These are phyloP conservation scores for Arthrobotrys megalospora DNA, from an alignment of 2,329 filamentous ascomycete genomes.

Conservation along the genomic window DNA sequence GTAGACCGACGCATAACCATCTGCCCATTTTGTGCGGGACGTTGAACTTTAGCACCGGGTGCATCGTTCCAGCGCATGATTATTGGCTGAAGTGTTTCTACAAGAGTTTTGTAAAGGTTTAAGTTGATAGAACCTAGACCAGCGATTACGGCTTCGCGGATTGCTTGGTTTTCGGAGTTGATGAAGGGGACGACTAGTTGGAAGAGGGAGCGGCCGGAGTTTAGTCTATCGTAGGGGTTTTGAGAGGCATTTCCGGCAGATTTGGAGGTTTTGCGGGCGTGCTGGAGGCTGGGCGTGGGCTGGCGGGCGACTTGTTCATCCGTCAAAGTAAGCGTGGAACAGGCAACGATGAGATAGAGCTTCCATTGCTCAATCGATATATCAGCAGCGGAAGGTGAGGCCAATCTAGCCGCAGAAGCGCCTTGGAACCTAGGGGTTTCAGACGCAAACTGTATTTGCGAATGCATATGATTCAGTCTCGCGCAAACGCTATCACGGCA, in stretches of 20 bases:
- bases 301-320: constrained; percentile 79
- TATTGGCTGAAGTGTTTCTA: constrained; percentile 90
- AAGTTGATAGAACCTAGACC: constrained; percentile 95
- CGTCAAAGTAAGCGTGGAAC: constrained; percentile 82
- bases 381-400: constrained; percentile 72
- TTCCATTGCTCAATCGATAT: constrained; percentile 98
- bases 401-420: constrained; percentile 63
- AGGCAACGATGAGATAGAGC: constrained; percentile 95
- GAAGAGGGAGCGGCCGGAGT: constrained; percentile 89
- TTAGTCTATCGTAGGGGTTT: constrained; percentile 76
- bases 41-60: constrained; percentile 86
- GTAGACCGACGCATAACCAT: constrained; percentile 79
- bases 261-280: constrained; percentile 85
- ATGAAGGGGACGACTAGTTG: constrained; percentile 91
- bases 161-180: constrained; percentile 82
- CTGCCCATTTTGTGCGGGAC: constrained; percentile 72
- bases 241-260: constrained; percentile 75
- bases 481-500: constrained; percentile 94
- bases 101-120: constrained; percentile 89
- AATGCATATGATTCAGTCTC: constrained; percentile 92
- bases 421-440: constrained; percentile 74
- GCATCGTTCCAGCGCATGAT: constrained; percentile 79
- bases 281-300: constrained; percentile 75
- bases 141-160: constrained; percentile 89
- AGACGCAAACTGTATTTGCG: constrained; percentile 82